Conservation (phyloP, 495 filamentous ascomycete species). For the Pseudevernia furfuracea region DNA sequence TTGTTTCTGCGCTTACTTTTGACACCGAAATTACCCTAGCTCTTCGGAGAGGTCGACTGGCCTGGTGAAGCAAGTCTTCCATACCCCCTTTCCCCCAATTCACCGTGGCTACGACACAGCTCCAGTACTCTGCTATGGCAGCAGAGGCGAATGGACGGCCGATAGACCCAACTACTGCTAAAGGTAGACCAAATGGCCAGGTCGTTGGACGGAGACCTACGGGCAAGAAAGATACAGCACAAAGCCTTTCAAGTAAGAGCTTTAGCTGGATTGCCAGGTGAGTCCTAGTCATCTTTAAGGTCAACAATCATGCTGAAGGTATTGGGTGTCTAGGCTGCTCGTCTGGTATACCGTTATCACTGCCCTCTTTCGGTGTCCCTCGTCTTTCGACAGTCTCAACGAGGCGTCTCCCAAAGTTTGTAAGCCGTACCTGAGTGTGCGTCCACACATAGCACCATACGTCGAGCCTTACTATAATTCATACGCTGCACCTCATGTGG, state of each 20-base stretch:
- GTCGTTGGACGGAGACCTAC: constrained; percentile 8
- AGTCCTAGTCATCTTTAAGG: constrained; percentile 19
- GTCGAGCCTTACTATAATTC: constrained; percentile 77
- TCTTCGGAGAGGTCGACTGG: background rate
- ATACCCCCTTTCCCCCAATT: background rate
- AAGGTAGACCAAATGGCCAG: constrained; percentile 23
- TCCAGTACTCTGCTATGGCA: constrained; percentile 22
- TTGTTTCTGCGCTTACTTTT: background rate
- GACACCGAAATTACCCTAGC: background rate
- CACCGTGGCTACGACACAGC: constrained; percentile 9
- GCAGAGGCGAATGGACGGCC: constrained; percentile 24
- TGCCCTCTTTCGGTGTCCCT: constrained; percentile 74
- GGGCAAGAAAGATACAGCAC: constrained; percentile 1
- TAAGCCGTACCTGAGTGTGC: constrained; percentile 68
- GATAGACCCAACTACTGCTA: constrained; percentile 16
- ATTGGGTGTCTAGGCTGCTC: constrained; percentile 48
- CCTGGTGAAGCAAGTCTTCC: too few species aligned
- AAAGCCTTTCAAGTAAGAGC: constrained; percentile 40
- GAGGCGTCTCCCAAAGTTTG: constrained; percentile 72
- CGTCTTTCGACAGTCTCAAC: constrained; percentile 54
- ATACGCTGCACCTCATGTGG: constrained; percentile 76
- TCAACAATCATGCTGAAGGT: constrained; percentile 7
- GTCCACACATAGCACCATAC: constrained; percentile 63
- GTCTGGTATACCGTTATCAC: constrained; percentile 83
- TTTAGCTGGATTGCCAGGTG: constrained; percentile 59